These are phyloP conservation scores for Pittosporum tobira DNA, from an alignment of 129 eudicot species.

Conservation along the genomic window DNA sequence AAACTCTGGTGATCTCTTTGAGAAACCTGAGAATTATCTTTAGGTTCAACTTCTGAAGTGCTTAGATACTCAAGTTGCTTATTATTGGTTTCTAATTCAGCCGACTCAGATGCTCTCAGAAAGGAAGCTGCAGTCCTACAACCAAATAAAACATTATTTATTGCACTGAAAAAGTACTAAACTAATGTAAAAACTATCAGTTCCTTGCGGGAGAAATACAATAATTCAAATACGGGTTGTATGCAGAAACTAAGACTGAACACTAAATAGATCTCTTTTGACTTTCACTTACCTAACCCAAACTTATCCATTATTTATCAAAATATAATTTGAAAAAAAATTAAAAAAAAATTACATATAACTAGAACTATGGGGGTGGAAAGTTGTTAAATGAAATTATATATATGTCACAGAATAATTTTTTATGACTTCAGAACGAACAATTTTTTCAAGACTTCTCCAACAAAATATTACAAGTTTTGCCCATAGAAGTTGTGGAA, in stretches of 20 bases:
- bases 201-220: background rate
- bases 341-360: no score
- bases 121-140: constrained; percentile 87
- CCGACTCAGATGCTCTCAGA: constrained; percentile 44
- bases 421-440: background rate
- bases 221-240: background rate
- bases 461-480: background rate
- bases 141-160: constrained; percentile 18
- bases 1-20: constrained; percentile 18
- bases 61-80: constrained; percentile 27
- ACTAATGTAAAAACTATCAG: background rate
- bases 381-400: no score
- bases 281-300: background rate
- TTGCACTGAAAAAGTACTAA: background rate
- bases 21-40: constrained; percentile 21
- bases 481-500: background rate
- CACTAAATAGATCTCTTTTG: background rate
- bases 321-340: no score
- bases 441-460: background rate
- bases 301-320: background rate
- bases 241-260: background rate
- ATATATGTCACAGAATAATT: background rate
- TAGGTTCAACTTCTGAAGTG: constrained; percentile 22
- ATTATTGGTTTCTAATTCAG: constrained; percentile 23
- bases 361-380: no score